phyloP scores from a whole-genome alignment of 305 asterid species.

The Striga hermonthica region DNA sequence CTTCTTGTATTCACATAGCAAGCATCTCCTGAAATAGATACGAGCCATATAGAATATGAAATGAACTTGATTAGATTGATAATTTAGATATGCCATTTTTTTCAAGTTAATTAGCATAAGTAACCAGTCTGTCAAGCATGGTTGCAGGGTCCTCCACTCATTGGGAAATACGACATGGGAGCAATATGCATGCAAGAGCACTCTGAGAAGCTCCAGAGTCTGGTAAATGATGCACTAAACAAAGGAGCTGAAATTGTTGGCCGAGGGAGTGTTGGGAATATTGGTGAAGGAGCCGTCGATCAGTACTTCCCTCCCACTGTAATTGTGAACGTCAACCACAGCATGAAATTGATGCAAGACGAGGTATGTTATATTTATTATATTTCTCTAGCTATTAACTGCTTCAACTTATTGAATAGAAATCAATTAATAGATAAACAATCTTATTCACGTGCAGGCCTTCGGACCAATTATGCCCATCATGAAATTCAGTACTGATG shows the following conservation, averaged over 20 bases:
- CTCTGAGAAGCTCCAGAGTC: slow-evolving; percentile 85
- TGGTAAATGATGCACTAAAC: slow-evolving; percentile 79
- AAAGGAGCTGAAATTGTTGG: slow-evolving; percentile 92
- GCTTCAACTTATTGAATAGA: slow-evolving; percentile 22
- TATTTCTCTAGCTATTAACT: not conserved
- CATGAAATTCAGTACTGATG: slow-evolving; percentile 87
- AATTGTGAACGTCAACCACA: slow-evolving; percentile 75
- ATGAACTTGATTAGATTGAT: not conserved
- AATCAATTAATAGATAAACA: slow-evolving; percentile 15
- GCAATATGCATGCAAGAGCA: slow-evolving; percentile 99
- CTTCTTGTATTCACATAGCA: not conserved
- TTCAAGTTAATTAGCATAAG: not conserved
- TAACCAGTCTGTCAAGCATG: slow-evolving; percentile 20
- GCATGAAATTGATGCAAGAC: slow-evolving; percentile 95
- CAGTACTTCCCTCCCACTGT: slow-evolving; percentile 97
- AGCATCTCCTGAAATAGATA: not conserved
- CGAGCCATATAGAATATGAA: not conserved
- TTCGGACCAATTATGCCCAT: slow-evolving; percentile 98
- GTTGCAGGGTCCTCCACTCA: slow-evolving; percentile 86
- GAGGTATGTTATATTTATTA: slow-evolving; percentile 51
- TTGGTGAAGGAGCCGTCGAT: slow-evolving; percentile 95
- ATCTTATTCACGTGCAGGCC: slow-evolving; percentile 53
- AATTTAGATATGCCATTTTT: not conserved
- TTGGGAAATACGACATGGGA: slow-evolving; percentile 93
- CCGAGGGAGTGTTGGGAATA: slow-evolving; percentile 93